Evolutionary conservation across 1,139 yeast species (phyloP).

Genomic region (Magnusiomyces ingens): DNA sequence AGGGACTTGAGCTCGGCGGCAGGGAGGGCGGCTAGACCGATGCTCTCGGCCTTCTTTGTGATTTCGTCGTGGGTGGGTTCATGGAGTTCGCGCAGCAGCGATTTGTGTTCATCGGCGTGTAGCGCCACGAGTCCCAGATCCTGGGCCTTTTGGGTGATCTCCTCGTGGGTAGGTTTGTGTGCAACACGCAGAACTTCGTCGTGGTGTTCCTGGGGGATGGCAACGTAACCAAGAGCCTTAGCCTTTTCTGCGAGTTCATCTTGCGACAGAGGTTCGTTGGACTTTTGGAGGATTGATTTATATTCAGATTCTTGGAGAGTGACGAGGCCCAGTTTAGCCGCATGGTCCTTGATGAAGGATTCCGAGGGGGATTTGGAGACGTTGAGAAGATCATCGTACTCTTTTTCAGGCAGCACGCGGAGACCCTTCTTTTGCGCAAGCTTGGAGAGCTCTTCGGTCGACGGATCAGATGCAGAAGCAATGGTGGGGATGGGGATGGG

Average conservation of each 20-base stretch:
- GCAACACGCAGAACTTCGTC: slow-evolving; percentile 22
- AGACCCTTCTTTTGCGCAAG: slow-evolving; percentile 28
- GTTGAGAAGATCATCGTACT: slow-evolving; percentile 23
- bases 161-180: slow-evolving; percentile 16
- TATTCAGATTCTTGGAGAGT: slow-evolving; percentile 27
- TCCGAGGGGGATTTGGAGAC: slow-evolving; percentile 19
- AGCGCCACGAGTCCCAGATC: slow-evolving; percentile 39
- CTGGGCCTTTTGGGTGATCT: slow-evolving; percentile 16
- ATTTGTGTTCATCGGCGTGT: slow-evolving; percentile 32
- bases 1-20: slow-evolving; percentile 19
- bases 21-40: slow-evolving; percentile 26
- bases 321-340: slow-evolving; percentile 26
- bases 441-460: slow-evolving; percentile 26
- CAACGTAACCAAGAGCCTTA: slow-evolving; percentile 9
- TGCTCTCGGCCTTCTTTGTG: slow-evolving; percentile 30
- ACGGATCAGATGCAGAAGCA: slow-evolving; percentile 20
- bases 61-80: slow-evolving; percentile 22
- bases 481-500: too few species aligned
- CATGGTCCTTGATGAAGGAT: slow-evolving; percentile 31
- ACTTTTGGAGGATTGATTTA: slow-evolving; percentile 13
- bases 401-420: slow-evolving; percentile 29
- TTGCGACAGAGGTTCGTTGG: slow-evolving; percentile 6
- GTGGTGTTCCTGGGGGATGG: slow-evolving; percentile 7
- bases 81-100: slow-evolving; percentile 22
- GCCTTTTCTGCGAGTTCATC: slow-evolving; percentile 12